Percentiles rank a stretch among this genome's conserved stretches.
These are phyloP conservation scores for Penicillium freii DNA, from an alignment of 2,329 filamentous ascomycete genomes.

Conservation along the genomic window DNA sequence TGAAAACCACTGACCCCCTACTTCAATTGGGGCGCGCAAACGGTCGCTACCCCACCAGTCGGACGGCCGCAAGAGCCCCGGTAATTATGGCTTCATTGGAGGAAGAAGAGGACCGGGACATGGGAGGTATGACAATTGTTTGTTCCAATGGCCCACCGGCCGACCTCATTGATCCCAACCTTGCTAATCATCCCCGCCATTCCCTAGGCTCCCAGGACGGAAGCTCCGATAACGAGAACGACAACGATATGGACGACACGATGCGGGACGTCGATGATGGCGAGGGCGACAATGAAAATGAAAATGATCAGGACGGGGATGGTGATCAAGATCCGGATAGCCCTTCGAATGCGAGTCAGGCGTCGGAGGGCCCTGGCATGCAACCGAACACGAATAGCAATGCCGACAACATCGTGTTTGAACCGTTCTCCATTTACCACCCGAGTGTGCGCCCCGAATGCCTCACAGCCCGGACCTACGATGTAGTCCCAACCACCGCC, in stretches of 20 bases:
- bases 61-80: not conserved
- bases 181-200: not conserved
- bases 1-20: not conserved
- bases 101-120: conserved; percentile 45
- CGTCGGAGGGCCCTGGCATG: conserved; percentile 37
- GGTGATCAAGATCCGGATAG: conserved; percentile 39
- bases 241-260: conserved; percentile 39
- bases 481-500: conserved; percentile 95
- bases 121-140: conserved; percentile 33
- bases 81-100: conserved; percentile 34
- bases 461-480: conserved; percentile 77
- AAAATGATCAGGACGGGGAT: conserved; percentile 21
- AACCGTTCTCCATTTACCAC: conserved; percentile 47
- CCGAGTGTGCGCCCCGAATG: conserved; percentile 72
- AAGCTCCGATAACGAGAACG: conserved; percentile 48
- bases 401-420: conserved; percentile 34
- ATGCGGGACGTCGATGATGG: conserved; percentile 45
- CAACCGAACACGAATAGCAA: conserved; percentile 49
- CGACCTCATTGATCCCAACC: not conserved
- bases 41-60: not conserved
- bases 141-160: conserved; percentile 8
- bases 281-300: conserved; percentile 33
- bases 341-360: conserved; percentile 42
- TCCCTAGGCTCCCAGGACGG: conserved; percentile 48
- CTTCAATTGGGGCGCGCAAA: conserved; percentile 1